phyloP scores from a whole-genome alignment of 257 asterid genomes.

The Gentiana macrophylla region DNA sequence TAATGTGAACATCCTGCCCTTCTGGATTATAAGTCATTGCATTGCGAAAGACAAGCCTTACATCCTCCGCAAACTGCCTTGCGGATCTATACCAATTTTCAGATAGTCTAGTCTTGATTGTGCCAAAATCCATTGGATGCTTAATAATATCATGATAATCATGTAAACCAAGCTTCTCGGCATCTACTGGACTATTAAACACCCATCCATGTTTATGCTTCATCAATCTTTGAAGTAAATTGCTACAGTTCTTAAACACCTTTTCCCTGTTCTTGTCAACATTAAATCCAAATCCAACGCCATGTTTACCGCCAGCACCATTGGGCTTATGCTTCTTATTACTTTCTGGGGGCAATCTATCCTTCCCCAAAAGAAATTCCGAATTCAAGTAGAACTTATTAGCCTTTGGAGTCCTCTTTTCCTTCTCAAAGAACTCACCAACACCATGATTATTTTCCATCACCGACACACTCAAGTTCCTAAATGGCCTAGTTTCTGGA shows the following conservation, averaged over 20 bases:
- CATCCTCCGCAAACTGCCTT: constrained; percentile 74
- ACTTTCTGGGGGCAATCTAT: constrained; percentile 75
- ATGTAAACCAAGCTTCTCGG: constrained; percentile 44
- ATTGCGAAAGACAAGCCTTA: constrained; percentile 76
- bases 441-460: constrained; percentile 32
- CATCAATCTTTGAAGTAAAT: constrained; percentile 74
- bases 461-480: constrained; percentile 64
- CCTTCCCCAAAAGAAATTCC: constrained; percentile 86
- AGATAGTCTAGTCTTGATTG: constrained; percentile 55
- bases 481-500: constrained; percentile 40
- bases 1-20: constrained; percentile 80
- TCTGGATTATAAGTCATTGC: constrained; percentile 90
- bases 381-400: constrained; percentile 74
- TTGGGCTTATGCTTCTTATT: constrained; percentile 55
- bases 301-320: constrained; percentile 42
- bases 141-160: constrained; percentile 75
- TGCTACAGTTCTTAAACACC: constrained; percentile 51
- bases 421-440: constrained; percentile 56
- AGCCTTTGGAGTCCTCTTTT: constrained; percentile 92
- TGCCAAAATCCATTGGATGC: constrained; percentile 91
- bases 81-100: constrained; percentile 66
- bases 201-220: constrained; percentile 87
- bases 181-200: constrained; percentile 79
- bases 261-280: constrained; percentile 43
- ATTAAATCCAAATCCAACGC: constrained; percentile 38